Conservation (phyloP, 169 alveolate genomes). For the Cryptosporidium tyzzeri region DNA sequence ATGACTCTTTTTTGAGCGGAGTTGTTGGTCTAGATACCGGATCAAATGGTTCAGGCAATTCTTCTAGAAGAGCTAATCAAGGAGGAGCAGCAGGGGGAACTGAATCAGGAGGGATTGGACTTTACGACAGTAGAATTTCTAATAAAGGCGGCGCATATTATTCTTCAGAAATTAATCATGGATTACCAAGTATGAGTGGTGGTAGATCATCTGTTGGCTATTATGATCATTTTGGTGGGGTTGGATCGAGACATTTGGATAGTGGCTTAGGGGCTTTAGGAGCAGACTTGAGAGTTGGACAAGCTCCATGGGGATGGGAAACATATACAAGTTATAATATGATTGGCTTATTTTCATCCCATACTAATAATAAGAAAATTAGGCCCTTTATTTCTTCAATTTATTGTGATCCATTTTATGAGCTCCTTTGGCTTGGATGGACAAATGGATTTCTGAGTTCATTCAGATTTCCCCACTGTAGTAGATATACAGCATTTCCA, state of each 20-base stretch:
- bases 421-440: conserved; percentile 75
- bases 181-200: not conserved
- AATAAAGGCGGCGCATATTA: not conserved
- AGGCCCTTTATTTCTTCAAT: conserved; percentile 57
- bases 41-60: not conserved
- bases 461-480: conserved; percentile 70
- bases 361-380: conserved; percentile 15
- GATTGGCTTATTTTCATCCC: conserved; percentile 55
- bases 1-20: conserved; percentile 14
- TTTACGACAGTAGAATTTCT: not conserved
- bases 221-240: conserved; percentile 15
- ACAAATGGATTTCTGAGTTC: conserved; percentile 72
- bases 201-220: not conserved
- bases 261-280: not conserved
- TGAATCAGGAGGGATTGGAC: not conserved
- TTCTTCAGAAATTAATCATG: conserved; percentile 2
- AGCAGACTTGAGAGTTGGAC: conserved; percentile 18
- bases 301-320: conserved; percentile 68
- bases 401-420: conserved; percentile 67
- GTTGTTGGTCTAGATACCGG: conserved; percentile 26
- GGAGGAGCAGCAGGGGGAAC: not conserved
- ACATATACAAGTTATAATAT: conserved; percentile 68
- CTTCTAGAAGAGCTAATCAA: not conserved
- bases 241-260: conserved; percentile 25
- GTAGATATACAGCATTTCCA: conserved; percentile 73